Evolutionary conservation across 345 rosid genomes (phyloP), one percentile per base, ranked within the genome.

Genomic region (Hibiscus tridactylites): DNA sequence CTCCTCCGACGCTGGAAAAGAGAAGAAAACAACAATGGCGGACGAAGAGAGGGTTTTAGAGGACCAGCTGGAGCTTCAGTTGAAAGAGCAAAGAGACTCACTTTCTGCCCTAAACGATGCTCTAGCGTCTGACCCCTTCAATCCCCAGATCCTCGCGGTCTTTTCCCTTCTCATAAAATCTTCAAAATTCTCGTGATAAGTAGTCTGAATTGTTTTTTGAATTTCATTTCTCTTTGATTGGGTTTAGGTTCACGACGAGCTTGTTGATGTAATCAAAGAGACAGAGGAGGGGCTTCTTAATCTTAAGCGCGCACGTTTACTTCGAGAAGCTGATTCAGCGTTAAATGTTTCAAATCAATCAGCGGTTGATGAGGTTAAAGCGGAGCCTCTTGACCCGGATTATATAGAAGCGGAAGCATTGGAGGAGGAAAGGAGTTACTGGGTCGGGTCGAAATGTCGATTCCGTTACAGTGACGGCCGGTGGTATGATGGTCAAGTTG

Each of bases 401-500:
- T 87, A 77, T 46, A 69, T 81, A 64, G 90, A 84, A 77, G 84
- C 81, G 11, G 91, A 86, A 47, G 79, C 85, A 8, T 9, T 76
- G 68, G 86, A 83, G 81, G 89, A 65, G 80, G 87, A 84, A 71
- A 75, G 46, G 35, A 76, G 70, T 62, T 87, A 64, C 75, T 77
- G 80, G 8, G 85, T 85, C 58, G 96, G 94, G 56, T 88, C 96
- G 12, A 90, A 83, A 77, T 95, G 97, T 61, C 87, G 97, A 57
- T 92, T 95, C 64, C 82, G 89, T 12, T 75, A 86, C 66, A 80
- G 58, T 6, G 81, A 95, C 81, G 99, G 99, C 1, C 97, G 90
- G 21, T 92, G 99, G 99, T 95, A 95, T 77, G 81, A 89, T 73
- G 99, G 97, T 81, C 87, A 82, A 49, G 74, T 92, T 79, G 77